phyloP scores from a whole-genome alignment of 108 stramenopile genomes.

The Craspedostauros australis region DNA sequence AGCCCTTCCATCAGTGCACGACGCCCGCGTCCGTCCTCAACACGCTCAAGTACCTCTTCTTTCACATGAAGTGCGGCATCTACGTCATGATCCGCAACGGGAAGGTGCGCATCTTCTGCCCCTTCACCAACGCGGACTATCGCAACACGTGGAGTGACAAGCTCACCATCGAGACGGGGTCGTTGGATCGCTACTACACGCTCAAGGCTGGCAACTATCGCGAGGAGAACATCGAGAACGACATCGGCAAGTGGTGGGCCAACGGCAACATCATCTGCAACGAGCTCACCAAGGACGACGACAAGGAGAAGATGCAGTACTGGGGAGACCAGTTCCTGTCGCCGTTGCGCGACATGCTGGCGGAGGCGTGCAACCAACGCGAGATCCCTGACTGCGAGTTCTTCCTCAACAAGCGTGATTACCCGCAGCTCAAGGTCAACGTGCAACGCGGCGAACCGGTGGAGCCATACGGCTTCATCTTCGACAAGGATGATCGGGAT shows the following conservation, averaged over 20 bases:
- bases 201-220: slow-evolving; percentile 79
- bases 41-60: slow-evolving; percentile 93
- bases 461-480: slow-evolving; percentile 99
- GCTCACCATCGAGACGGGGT: slow-evolving; percentile 69
- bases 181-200: slow-evolving; percentile 80
- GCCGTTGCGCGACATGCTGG: slow-evolving; percentile 94
- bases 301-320: slow-evolving; percentile 64
- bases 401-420: slow-evolving; percentile 99
- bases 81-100: slow-evolving; percentile 92
- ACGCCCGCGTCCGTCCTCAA: slow-evolving; percentile 67
- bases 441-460: slow-evolving; percentile 72
- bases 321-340: slow-evolving; percentile 98
- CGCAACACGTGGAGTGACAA: slow-evolving; percentile 83
- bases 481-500: slow-evolving; percentile 94
- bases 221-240: slow-evolving; percentile 88
- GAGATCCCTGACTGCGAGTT: slow-evolving; percentile 98
- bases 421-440: slow-evolving; percentile 98
- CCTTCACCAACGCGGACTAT: slow-evolving; percentile 90
- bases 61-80: slow-evolving; percentile 99
- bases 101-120: slow-evolving; percentile 88
- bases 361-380: slow-evolving; percentile 82
- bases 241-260: slow-evolving; percentile 96
- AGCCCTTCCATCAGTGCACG: slow-evolving; percentile 79
- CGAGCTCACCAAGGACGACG: slow-evolving; percentile 78
- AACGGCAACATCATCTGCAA: slow-evolving; percentile 99